These are phyloP conservation scores for Uromyces viciae-fabae DNA, from an alignment of 1,284 basidiomycete species.

Conservation along the genomic window DNA sequence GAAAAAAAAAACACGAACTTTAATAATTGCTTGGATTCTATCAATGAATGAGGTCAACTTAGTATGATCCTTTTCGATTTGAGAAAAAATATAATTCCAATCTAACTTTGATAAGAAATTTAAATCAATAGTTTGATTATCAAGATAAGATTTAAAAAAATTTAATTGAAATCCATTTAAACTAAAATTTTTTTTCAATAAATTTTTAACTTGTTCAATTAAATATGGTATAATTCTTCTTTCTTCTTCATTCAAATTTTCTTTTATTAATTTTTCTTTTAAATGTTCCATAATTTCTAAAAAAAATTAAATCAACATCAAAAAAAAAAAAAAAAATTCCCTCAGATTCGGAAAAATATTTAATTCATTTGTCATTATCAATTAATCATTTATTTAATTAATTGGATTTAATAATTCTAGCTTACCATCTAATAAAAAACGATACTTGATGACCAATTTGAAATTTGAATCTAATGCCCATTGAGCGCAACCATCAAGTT, in stretches of 20 bases:
- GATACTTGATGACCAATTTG: conserved; percentile 39
- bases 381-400: neutral
- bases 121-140: conserved; percentile 1
- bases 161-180: too few relatives aligned
- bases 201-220: conserved; percentile 7
- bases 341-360: neutral
- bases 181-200: too few relatives aligned
- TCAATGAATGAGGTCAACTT: neutral
- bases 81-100: conserved; percentile 18
- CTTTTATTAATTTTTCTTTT: neutral
- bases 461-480: neutral
- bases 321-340: conserved; percentile 3
- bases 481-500: neutral
- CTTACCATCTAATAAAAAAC: conserved; percentile 28
- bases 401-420: too few relatives aligned
- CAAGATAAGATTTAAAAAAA: conserved; percentile 1
- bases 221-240: neutral
- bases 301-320: neutral
- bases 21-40: neutral
- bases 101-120: neutral
- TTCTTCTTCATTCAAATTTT: conserved; percentile 10
- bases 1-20: neutral
- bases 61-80: conserved; percentile 11
- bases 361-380: neutral
- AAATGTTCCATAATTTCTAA: conserved; percentile 17